phyloP scores from a whole-genome alignment of 495 filamentous ascomycete species.

The Aspergillus avenaceus region DNA sequence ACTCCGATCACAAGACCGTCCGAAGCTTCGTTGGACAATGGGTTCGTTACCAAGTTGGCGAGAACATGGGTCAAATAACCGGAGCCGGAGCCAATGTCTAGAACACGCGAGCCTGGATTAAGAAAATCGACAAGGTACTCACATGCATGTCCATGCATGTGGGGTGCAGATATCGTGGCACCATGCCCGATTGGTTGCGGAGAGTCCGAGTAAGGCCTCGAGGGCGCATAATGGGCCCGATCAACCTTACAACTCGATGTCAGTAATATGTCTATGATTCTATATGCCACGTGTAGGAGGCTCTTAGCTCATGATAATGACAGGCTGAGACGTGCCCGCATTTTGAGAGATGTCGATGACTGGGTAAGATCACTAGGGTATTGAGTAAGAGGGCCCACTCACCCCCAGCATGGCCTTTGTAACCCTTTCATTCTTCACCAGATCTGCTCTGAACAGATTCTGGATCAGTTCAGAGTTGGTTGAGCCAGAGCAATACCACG shows the following conservation, averaged over 20 bases:
- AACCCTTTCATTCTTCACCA: slow-evolving; percentile 69
- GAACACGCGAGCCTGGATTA: slow-evolving; percentile 50
- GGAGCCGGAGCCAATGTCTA: slow-evolving; percentile 87
- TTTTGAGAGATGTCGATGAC: too few species aligned
- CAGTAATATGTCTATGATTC: slow-evolving; percentile 3
- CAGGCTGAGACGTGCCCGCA: too few species aligned
- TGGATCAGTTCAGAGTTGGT: slow-evolving; percentile 74
- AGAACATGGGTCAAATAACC: slow-evolving; percentile 91
- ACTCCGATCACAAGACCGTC: slow-evolving; percentile 69
- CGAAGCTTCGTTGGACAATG: slow-evolving; percentile 17
- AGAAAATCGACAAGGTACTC: slow-evolving; percentile 65
- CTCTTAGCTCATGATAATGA: too few species aligned
- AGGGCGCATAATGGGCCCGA: slow-evolving; percentile 72
- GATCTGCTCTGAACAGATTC: slow-evolving; percentile 66
- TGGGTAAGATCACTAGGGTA: too few species aligned
- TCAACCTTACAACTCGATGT: slow-evolving; percentile 61
- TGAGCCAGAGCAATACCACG: slow-evolving; percentile 79
- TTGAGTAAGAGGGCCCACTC: slow-evolving; percentile 9
- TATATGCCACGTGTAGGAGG: background rate
- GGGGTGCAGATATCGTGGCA: slow-evolving; percentile 93
- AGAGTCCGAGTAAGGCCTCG: slow-evolving; percentile 80
- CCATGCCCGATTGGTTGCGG: slow-evolving; percentile 83
- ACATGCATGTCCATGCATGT: slow-evolving; percentile 87
- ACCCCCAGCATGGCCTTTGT: slow-evolving; percentile 76
- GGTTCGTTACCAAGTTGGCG: slow-evolving; percentile 67